These are phyloP conservation scores for Emmonsia crescens DNA, from an alignment of 2,329 filamentous ascomycete genomes.

Conservation along the genomic window DNA sequence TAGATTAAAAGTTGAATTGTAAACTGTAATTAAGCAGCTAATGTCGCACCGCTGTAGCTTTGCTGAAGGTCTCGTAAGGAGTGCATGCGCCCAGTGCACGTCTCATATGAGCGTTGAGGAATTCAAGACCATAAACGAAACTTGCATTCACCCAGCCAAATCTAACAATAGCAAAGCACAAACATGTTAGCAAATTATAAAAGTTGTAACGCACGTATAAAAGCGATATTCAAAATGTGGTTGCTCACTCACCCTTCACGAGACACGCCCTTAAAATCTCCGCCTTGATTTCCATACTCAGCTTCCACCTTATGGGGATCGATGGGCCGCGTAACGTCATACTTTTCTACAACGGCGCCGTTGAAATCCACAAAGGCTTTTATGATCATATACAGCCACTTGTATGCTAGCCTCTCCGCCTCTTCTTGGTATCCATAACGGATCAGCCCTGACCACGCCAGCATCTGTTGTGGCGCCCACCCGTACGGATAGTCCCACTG, in stretches of 20 bases:
- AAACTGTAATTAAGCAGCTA: neutral
- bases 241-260: conserved; percentile 73
- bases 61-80: conserved; percentile 70
- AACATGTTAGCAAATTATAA: neutral
- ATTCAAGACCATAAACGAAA: conserved; percentile 84
- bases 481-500: conserved; percentile 99
- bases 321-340: conserved; percentile 82
- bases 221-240: neutral
- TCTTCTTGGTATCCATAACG: conserved; percentile 88
- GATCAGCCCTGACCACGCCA: conserved; percentile 87
- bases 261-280: conserved; percentile 89
- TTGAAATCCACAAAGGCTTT: conserved; percentile 98
- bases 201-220: neutral
- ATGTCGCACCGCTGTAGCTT: conserved; percentile 38
- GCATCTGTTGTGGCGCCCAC: conserved; percentile 97
- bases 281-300: conserved; percentile 94
- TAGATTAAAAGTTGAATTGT: neutral
- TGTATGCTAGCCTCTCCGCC: conserved; percentile 80
- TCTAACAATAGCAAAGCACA: conserved; percentile 37
- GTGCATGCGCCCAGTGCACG: conserved; percentile 81
- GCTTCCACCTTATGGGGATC: conserved; percentile 92
- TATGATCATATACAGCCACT: conserved; percentile 97
- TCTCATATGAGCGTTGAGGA: conserved; percentile 79
- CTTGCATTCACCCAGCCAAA: conserved; percentile 99
- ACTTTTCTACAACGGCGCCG: conserved; percentile 96